Evolutionary conservation across 2,329 filamentous ascomycete genomes (phyloP), one percentile per base, ranked within the genome.

Genomic region (Thyridium curvatum): DNA sequence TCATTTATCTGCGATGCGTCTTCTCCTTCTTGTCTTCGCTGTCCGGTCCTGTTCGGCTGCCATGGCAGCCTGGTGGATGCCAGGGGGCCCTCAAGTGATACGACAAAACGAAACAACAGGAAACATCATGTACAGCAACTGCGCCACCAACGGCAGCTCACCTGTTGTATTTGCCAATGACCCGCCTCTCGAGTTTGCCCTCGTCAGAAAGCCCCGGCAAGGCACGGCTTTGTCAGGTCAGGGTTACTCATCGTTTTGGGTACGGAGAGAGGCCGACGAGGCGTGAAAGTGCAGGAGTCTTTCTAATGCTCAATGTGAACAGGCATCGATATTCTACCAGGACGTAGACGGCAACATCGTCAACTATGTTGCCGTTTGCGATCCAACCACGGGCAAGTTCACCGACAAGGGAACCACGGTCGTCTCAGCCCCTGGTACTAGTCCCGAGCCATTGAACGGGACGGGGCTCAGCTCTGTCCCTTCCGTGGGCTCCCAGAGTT

Each of bases 281-380:
- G 10, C 21, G 10, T 26, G 6, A 10, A 6, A 26, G 21, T 26
- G 21, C 21, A 6, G 10, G 21, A 26, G 10, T 10, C 10, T 26
- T 10, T 6, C 21, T 26, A 10, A 26, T 26, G 21, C 6, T 6
- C 6, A 10, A 6, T 26, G 6, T 10, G 21, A 26, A 6, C 32
- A 64, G 60, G 56, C 60, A 2, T 63, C 59, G 2, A 56, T 64
- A 8, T 64, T 54, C 44, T 64, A 62, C 47, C 43, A 60, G 15
- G 46, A 52, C 32, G 40, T 48, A 10, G 37, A 46, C 31, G 51
- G 54, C 35, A 39, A 50, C 4, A 52, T 64, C 33, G 41, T 57
- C 47, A 63, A 62, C 46, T 45, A 49, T 30, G 38, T 57, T 4
- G 46, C 59, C 38, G 44, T 55, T 37, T 66, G 63, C 47, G 50